Evolutionary conservation across 2,329 filamentous ascomycete species (phyloP), one percentile per base, ranked within the genome.

Genomic region (Cladosporium austrohemisphaericum): DNA sequence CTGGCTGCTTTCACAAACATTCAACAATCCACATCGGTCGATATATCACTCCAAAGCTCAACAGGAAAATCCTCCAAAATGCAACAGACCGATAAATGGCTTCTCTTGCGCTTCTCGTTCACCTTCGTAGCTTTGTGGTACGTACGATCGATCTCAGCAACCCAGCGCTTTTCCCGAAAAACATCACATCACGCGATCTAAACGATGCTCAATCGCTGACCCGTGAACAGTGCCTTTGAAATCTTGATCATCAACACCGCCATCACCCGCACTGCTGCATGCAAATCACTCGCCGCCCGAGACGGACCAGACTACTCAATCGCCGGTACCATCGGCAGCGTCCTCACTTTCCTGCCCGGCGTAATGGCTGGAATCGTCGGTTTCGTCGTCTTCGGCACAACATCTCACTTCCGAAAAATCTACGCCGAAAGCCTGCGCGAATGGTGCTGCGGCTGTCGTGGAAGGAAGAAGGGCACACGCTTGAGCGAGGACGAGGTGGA

Each of bases 311-410:
- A 58, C 28, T 55, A 52, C 38, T 41, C 52, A 4, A 11, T 31
- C 7, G 25, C 32, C 20, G 38, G 51, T 2, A 49, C 51, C 19
- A 40, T 56, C 3, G 19, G 29, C 11, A 52, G 52, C 31, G 35
- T 54, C 2, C 25, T 56, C 3, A 52, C 50, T n/a, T 58, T 53
- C 35, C 41, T 58, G 19, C 54, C 54, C 0, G 52, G 50, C 2
- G 48, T 54, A 1, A 50, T 51, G 4, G 37, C 53, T 3, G 49
- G 47, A 7, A 10, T 56, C 9, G 40, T 54, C 6, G 52, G 43
- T 8, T 56, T 58, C 36, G 14, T 55, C 0, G 44, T 58, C 19
- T 58, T 58, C 37, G 56, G 56, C 28, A 58, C 54, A 3, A 58
- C 54, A 7, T 50, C 45, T 16, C 44, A 41, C 8, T 50, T 51